phyloP scores from a whole-genome alignment of 2,329 filamentous ascomycete genomes.

The Diaporthe amygdali region DNA sequence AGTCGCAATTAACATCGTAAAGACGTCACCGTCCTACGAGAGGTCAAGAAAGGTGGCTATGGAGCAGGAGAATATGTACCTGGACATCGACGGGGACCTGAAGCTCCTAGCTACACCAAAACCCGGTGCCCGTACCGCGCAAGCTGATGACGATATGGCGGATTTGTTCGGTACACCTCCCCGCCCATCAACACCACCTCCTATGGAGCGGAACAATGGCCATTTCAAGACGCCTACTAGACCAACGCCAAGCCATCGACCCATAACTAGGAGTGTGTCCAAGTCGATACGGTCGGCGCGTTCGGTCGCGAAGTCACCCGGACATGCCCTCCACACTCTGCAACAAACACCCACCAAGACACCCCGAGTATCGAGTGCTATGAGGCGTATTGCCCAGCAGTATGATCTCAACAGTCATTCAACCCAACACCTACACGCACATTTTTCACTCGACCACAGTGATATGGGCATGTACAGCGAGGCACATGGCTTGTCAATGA shows the following conservation, averaged over 20 bases:
- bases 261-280: constrained; percentile 65
- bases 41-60: constrained; percentile 39
- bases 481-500: constrained; percentile 13
- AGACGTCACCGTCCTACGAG: constrained; percentile 44
- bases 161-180: constrained; percentile 71
- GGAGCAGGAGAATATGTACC: constrained; percentile 49
- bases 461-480: constrained; percentile 26
- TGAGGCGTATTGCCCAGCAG: constrained; percentile 45
- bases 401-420: constrained; percentile 32
- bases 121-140: constrained; percentile 32
- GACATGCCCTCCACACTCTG: constrained; percentile 41
- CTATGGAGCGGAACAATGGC: constrained; percentile 50
- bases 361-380: constrained; percentile 41
- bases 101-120: constrained; percentile 34
- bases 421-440: constrained; percentile 34
- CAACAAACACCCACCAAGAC: constrained; percentile 55
- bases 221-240: constrained; percentile 67
- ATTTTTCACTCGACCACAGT: constrained; percentile 39
- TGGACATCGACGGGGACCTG: not conserved
- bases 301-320: constrained; percentile 49
- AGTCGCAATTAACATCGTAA: constrained; percentile 57
- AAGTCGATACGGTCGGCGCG: constrained; percentile 57
- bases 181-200: constrained; percentile 58
- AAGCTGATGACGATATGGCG: constrained; percentile 44
- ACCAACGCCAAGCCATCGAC: constrained; percentile 65